Conservation (phyloP, 257 asterid species). For the Scutellaria baicalensis region DNA sequence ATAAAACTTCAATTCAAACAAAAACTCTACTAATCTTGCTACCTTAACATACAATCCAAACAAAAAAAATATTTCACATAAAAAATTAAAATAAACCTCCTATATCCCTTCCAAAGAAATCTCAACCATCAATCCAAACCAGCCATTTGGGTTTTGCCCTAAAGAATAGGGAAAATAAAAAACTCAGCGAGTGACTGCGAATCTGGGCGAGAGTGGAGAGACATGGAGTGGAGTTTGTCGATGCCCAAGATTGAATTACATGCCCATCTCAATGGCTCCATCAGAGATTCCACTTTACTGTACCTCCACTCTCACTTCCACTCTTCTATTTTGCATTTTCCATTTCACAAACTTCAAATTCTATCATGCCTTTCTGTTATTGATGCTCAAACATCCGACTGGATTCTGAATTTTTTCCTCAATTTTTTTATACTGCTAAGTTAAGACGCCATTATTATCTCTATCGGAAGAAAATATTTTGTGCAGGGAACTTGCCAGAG, state of each 20-base stretch:
- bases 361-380: not conserved
- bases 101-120: too few relatives aligned
- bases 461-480: constrained; percentile 1
- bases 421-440: not conserved
- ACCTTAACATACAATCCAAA: too few relatives aligned
- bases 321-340: not conserved
- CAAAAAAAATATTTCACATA: too few relatives aligned
- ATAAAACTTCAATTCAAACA: too few relatives aligned
- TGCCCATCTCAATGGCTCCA: constrained; percentile 94
- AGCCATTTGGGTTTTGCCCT: not conserved
- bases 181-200: not conserved
- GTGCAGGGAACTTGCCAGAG: constrained; percentile 82
- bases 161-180: not conserved
- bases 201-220: constrained; percentile 1
- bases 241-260: constrained; percentile 86
- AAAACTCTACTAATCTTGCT: too few relatives aligned
- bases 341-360: not conserved
- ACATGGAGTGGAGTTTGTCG: constrained; percentile 68
- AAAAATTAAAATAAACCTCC: too few relatives aligned
- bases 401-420: not conserved
- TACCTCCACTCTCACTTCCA: constrained; percentile 15
- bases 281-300: constrained; percentile 79
- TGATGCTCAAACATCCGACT: not conserved
- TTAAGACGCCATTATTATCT: not conserved
- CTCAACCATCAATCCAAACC: too few relatives aligned